Base-by-base conservation (phyloP, 2,329 filamentous ascomycete genomes). In the Fusarium tanahbumbuense region DNA sequence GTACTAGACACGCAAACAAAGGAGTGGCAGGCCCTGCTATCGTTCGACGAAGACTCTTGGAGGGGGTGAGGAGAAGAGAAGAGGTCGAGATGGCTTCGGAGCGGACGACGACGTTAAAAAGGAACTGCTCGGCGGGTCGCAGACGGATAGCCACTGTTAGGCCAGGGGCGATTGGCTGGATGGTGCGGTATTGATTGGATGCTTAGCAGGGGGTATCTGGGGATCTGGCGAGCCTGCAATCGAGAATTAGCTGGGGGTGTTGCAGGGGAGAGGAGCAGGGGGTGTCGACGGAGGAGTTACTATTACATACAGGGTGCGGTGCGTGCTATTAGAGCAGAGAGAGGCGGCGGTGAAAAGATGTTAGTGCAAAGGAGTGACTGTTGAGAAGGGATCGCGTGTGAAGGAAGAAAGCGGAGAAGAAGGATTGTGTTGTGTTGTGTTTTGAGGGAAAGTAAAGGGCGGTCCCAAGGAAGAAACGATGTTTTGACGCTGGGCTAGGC, bases 1-100 rank as follows among this genome's bases (percentile, higher is more conserved):
- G 74, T 71, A 68, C 60, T 71, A 73, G 69, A 78, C 76, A 77
- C 74, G 74, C 75, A 76, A 73, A 75, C 54, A 76, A 76, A 72
- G 63, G 69, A 76, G 64, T 73, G 71, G 64, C 67, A 72, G 61
- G 61, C 67, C 73, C 72, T 71, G 63, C 64, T 64, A 67, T 70
- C 69, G 68, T 71, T 75, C 68, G 74, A 75, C 72, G 59, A 62
- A 73, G 64, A 72, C 72, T 74, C 58, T 75, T 73, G 60, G 71
- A 68, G 68, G 68, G 70, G 72, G 73, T 75, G 74, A 72, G 68
- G 65, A 68, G 68, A 66, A 68, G 49, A 64, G 56, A 65, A 57
- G 64, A 62, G 49, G 60, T 67, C 60, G 61, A 70, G 61, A 64
- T 68, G 65, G 62, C 59, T 71, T 64, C 67, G 67, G 70, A 64